Base-by-base conservation (phyloP, 345 rosid species). In the Pseudoturritis turrita region DNA sequence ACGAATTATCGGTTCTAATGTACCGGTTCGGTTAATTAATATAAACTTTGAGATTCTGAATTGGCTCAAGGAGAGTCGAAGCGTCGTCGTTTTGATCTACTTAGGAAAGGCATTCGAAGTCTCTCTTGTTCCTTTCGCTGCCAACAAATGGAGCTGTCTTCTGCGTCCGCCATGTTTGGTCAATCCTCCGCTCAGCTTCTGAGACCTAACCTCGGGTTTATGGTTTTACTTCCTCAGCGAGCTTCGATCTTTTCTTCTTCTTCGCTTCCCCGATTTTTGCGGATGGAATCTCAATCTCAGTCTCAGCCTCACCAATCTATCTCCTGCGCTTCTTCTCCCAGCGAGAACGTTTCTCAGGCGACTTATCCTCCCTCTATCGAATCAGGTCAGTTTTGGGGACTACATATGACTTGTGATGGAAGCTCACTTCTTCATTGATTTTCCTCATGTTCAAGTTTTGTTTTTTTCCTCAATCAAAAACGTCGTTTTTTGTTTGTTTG, bases 211-310 rank as follows among this genome's bases (percentile, higher is more conserved):
- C 58, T 68, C 23, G 41, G 44, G 3, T 60, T 35, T 23, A 52
- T 0, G 26, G 25, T 9, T 61, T 68, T 46, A 0, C 17, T 68
- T 18, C 33, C 49, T 52, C 64, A 41, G 1, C 11, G 40, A 44
- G 25, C 25, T 5, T 4, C 14, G 57, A 41, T 35, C 7, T 40
- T 53, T 61, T 68, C 78, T n/a, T 56, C 58, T 60, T 55, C 58
- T 36, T 57, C 65, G 23, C 2, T 44, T 68, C 70, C 64, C 4
- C 41, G 50, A 23, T 51, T 51, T 52, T 22, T 59, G 69, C 50
- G 64, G 63, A 60, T 68, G 43, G 69, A 68, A 25, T 68, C 78
- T 61, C 74, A 75, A 22, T 33, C 54, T 50, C 78, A 49, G 62
- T 33, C 54, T 50, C 78, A 49, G 62, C 37, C 23, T 59, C 62